Conservation (phyloP, 768 basidiomycete genomes). For the Neoboletus magnificus region DNA sequence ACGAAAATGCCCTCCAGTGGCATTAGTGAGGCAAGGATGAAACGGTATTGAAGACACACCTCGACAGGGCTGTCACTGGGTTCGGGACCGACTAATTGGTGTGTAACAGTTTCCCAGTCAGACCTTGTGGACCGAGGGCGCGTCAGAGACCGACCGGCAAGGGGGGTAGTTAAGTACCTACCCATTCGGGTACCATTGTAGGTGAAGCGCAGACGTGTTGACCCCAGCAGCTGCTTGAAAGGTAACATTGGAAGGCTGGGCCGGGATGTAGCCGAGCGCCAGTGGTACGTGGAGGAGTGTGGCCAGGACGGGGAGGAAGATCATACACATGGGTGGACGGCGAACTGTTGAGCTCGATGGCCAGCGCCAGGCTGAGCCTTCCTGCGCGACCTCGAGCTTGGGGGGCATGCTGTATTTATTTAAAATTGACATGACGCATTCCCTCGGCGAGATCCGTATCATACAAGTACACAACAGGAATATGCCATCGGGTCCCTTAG, state of each 20-base stretch:
- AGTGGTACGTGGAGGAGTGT: constrained; percentile 1
- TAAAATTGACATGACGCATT: neutral
- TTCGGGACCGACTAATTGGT: constrained; percentile 51
- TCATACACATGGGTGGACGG: constrained; percentile 14
- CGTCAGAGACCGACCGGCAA: constrained; percentile 10
- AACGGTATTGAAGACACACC: constrained; percentile 35
- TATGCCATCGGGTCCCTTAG: neutral
- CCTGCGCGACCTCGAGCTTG: constrained; percentile 2
- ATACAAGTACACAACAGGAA: neutral
- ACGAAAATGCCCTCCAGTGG: constrained; percentile 67
- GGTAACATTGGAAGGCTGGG: constrained; percentile 66
- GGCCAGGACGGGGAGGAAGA: constrained; percentile 7
- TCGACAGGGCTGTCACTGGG: constrained; percentile 48
- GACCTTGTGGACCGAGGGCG: constrained; percentile 34
- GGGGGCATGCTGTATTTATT: neutral
- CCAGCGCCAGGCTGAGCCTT: neutral
- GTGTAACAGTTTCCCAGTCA: constrained; percentile 54
- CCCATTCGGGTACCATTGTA: constrained; percentile 62
- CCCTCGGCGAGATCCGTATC: constrained; percentile 6
- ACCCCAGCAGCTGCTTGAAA: constrained; percentile 47
- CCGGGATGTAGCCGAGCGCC: constrained; percentile 62
- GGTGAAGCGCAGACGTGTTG: constrained; percentile 46
- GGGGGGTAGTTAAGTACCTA: constrained; percentile 16
- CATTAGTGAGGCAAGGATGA: neutral
- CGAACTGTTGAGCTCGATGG: constrained; percentile 9